Base-by-base conservation (phyloP, 1,284 basidiomycete species). In the Gomphus bonarii region DNA sequence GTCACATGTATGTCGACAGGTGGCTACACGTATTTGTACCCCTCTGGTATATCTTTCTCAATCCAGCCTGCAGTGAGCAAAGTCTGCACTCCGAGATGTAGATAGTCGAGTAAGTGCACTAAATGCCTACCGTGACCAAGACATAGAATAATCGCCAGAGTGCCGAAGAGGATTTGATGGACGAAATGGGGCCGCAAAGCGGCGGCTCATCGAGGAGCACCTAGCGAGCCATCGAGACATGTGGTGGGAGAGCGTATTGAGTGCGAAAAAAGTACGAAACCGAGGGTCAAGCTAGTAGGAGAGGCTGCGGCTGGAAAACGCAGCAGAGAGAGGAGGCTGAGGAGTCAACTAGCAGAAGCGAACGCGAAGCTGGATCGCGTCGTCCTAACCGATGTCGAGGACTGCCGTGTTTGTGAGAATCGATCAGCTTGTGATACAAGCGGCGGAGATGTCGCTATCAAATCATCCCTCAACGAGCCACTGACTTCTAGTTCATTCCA, bases 351-450 rank as follows among this genome's bases (percentile, higher is more conserved):
- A 10, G 30, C 43, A 20, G 11, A 48, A 35, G 54, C 44, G 18
- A 33, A 48, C 25, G n/a, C 44, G 44, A 48, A 48, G 53, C 28
- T 55, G n/a, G 53, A 55, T 22, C 22, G 33, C 36, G 46, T 35
- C 33, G 43, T 48, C 5, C 42, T 55, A 11, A 46, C 43, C 14
- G 53, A 55, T 16, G n/a, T 44, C 43, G 8, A 42, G 47, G n/a
- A 18, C 33, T 11, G 40, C 40, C 3, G 53, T 42, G 16, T 55
- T 35, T 40, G 4, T 44, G 35, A 33, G 35, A 44, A 11, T 55
- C 30, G 53, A 55, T 9, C 22, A 35, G 9, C 16, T 40, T 11
- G 36, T 20, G 12, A 20, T 7, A 9, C 16, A 53, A 42, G 22
- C 22, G 12, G 51, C 33, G 10, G 44, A 22, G 2, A 9, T n/a